phyloP scores from a whole-genome alignment of 2,329 filamentous ascomycete species.

The Colletotrichum agaves region DNA sequence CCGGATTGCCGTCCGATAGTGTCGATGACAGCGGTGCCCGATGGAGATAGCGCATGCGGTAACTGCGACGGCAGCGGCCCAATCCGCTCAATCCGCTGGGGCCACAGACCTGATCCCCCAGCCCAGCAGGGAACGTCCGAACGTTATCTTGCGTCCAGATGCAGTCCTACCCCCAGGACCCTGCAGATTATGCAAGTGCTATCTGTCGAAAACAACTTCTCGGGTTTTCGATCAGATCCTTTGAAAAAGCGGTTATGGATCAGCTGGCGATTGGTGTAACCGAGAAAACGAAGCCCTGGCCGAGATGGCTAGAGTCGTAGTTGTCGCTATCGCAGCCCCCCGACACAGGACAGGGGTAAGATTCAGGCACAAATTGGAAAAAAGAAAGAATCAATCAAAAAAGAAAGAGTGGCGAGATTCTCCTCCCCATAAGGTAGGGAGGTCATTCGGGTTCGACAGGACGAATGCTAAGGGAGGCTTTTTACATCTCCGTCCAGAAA shows the following conservation, averaged over 20 bases:
- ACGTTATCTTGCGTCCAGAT: slow-evolving; percentile 32
- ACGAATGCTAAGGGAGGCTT: slow-evolving; percentile 29
- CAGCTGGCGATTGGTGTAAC: neutral
- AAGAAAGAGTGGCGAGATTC: slow-evolving; percentile 32
- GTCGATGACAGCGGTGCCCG: slow-evolving; percentile 14
- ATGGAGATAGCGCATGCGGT: neutral
- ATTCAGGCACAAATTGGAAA: neutral
- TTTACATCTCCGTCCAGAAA: slow-evolving; percentile 15
- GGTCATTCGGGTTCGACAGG: slow-evolving; percentile 10
- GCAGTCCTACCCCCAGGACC: slow-evolving; percentile 26
- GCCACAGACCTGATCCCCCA: slow-evolving; percentile 35
- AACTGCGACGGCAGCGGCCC: slow-evolving; percentile 26
- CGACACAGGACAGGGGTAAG: slow-evolving; percentile 3
- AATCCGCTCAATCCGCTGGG: slow-evolving; percentile 36
- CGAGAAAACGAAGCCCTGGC: neutral
- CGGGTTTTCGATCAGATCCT: slow-evolving; percentile 6
- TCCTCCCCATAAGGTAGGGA: slow-evolving; percentile 14
- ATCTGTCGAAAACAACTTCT: slow-evolving; percentile 1
- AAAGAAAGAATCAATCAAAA: slow-evolving; percentile 9
- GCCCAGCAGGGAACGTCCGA: slow-evolving; percentile 31
- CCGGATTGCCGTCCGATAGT: slow-evolving; percentile 28
- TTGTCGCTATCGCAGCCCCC: neutral
- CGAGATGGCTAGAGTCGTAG: slow-evolving; percentile 3
- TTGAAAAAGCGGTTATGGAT: neutral
- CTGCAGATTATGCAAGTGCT: slow-evolving; percentile 37